Percentiles rank a stretch among this genome's conserved stretches.
Conservation (phyloP, 78 protist species). For the Pigoraptor vietnamica region DNA sequence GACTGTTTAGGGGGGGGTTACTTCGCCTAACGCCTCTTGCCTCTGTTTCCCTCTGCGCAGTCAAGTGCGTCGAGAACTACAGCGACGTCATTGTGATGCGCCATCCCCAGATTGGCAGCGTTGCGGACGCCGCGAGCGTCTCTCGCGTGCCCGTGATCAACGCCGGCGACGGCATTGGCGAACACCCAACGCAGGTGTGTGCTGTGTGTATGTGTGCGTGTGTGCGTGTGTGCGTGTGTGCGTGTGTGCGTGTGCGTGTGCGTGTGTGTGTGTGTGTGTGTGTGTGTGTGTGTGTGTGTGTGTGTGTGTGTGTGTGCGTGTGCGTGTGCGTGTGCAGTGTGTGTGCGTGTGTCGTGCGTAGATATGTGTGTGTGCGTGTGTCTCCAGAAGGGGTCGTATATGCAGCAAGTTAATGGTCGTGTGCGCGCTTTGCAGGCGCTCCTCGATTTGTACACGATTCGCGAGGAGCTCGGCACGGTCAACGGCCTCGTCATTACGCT, state of each 20-base stretch:
- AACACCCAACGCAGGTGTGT: constrained; percentile 82
- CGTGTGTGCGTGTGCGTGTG: too few species aligned
- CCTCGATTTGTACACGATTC: constrained; percentile 83
- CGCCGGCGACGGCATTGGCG: constrained; percentile 94
- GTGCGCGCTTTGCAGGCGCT: constrained; percentile 66
- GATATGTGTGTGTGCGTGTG: not conserved
- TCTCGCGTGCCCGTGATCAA: constrained; percentile 81
- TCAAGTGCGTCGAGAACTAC: constrained; percentile 77
- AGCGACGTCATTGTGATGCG: constrained; percentile 80
- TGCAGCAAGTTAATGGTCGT: not conserved
- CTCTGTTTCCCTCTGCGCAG: not conserved
- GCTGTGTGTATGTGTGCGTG: not conserved
- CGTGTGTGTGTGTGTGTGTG: too few species aligned
- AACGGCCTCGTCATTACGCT: constrained; percentile 73
- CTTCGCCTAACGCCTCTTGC: not conserved
- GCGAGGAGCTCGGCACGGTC: constrained; percentile 88
- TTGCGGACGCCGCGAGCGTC: constrained; percentile 43
- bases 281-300: too few species aligned
- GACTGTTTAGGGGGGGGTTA: not conserved
- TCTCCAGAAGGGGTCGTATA: not conserved
- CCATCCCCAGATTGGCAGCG: constrained; percentile 80
- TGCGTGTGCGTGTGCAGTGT: too few species aligned
- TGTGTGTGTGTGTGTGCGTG: too few species aligned
- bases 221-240: not conserved
- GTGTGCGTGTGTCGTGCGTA: too few species aligned